Conservation (phyloP, 495 filamentous ascomycete genomes). For the Venustampulla echinocandica region DNA sequence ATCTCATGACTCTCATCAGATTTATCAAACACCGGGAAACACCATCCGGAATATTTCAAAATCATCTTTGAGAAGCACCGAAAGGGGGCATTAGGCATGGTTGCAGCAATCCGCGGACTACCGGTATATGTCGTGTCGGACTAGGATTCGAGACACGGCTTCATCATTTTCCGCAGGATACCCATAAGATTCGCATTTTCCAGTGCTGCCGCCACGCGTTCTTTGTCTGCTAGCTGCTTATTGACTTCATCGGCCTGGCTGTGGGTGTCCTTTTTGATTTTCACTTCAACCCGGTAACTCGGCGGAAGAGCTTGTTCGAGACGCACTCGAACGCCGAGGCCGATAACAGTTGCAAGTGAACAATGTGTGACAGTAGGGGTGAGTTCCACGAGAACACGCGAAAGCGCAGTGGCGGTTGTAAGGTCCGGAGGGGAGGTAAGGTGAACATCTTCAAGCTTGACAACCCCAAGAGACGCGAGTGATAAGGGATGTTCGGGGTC, state of each 20-base stretch:
- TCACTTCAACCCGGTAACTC: conserved; percentile 85
- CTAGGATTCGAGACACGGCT: conserved; percentile 49
- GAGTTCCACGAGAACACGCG: conserved; percentile 57
- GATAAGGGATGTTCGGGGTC: conserved; percentile 96
- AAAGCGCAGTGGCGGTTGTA: conserved; percentile 39
- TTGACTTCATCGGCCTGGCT: conserved; percentile 90
- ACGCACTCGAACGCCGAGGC: conserved; percentile 82
- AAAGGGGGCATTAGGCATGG: not conserved
- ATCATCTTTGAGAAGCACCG: not conserved
- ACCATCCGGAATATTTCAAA: too few relatives aligned
- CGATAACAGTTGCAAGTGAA: conserved; percentile 92
- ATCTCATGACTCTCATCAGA: not conserved
- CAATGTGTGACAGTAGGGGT: conserved; percentile 98
- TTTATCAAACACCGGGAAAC: not conserved
- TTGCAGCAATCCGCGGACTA: not conserved
- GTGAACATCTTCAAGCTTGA: conserved; percentile 84
- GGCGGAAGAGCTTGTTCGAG: conserved; percentile 86
- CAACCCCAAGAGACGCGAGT: conserved; percentile 83
- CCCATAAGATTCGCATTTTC: conserved; percentile 87
- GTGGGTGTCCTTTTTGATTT: conserved; percentile 94
- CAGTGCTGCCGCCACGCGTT: conserved; percentile 86
- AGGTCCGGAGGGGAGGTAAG: conserved; percentile 51
- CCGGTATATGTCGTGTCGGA: too few relatives aligned
- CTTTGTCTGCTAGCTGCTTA: conserved; percentile 93
- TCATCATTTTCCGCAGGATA: conserved; percentile 86